Base-by-base conservation (phyloP, 305 asterid species). In the Petunia hybrid region DNA sequence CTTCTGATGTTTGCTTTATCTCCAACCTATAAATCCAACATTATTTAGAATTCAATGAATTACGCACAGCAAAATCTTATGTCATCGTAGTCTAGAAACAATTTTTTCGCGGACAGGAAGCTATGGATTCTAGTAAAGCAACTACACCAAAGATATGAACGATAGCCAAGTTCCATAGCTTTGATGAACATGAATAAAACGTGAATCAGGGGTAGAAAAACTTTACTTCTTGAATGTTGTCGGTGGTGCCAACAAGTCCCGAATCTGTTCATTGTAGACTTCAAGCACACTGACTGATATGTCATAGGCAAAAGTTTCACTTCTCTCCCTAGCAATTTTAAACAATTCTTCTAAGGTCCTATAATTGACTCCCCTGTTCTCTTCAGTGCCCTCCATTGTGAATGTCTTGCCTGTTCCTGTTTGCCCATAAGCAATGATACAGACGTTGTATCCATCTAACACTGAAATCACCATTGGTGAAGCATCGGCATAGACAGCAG, bases 341-440 rank as follows among this genome's bases (percentile, higher is more conserved):
- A 94, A 96, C 88, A 96, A 80, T 86, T 93, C 97, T 87, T 96
- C 95, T 5, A 96, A 85, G 10, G 99, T 97, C 83, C 98, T 83
- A 80, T 94, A 97, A 82, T 97, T 97, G 86, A 97, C 99, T 78
- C 99, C 99, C 55, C 99, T 88, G 75, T 92, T 90, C 48, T 77
- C 88, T 83, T 89, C 90, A n/a, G 94, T 91, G 31, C 99, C 99
- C 88, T 97, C 99, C 99, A 97, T 97, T 64, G 99, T 97, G 89
- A 94, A 97, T 62, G 99, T 94, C 83, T 97, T 97, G 63, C 99
- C 99, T 5, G 99, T 97, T 83, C 99, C 99, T 1, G 99, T 94
- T 85, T 96, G 99, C 40, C 99, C 99, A 77, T 94, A 96, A 56
- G 99, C 99, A 88, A 96, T 94, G 82, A 97, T 94, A 76, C 99